phyloP scores from a whole-genome alignment of 352 stramenopile species.

The Globisporangium sylvaticum region DNA sequence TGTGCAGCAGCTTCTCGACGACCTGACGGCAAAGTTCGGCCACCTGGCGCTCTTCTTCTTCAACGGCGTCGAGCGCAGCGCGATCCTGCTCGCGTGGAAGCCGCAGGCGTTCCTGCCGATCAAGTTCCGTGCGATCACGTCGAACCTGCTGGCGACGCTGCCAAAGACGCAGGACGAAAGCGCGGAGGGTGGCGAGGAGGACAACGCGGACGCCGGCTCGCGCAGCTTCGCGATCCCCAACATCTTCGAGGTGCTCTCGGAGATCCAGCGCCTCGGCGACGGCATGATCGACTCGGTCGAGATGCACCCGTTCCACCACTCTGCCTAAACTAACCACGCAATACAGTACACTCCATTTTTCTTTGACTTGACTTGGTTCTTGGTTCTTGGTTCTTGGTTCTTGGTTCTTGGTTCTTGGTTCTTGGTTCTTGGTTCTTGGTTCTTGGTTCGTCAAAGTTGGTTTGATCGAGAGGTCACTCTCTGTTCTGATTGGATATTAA shows the following conservation, averaged over 20 bases:
- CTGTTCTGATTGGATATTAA: neutral
- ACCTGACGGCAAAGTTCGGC: constrained; percentile 53
- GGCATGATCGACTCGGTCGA: constrained; percentile 52
- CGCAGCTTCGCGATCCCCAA: constrained; percentile 62
- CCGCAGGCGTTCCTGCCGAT: constrained; percentile 68
- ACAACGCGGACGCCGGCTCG: constrained; percentile 12
- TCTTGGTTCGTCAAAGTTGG: no score
- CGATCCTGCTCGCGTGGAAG: constrained; percentile 81
- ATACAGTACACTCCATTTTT: constrained; percentile 4
- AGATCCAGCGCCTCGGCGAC: constrained; percentile 67
- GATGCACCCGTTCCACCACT: constrained; percentile 46
- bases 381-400: no score
- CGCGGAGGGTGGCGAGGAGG: constrained; percentile 22
- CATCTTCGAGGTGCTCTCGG: constrained; percentile 69
- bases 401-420: no score
- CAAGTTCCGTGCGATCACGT: constrained; percentile 82
- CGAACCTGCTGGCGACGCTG: constrained; percentile 53
- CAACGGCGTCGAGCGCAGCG: constrained; percentile 51
- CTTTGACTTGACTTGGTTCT: neutral
- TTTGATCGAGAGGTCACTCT: no score
- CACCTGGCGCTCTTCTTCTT: constrained; percentile 81
- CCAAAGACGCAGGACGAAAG: constrained; percentile 21
- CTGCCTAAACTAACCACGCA: constrained; percentile 2
- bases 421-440: no score
- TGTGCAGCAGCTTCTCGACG: constrained; percentile 54